These are phyloP conservation scores for Paracamarosporium sp. DNA, from an alignment of 2,329 filamentous ascomycete genomes.

Conservation along the genomic window DNA sequence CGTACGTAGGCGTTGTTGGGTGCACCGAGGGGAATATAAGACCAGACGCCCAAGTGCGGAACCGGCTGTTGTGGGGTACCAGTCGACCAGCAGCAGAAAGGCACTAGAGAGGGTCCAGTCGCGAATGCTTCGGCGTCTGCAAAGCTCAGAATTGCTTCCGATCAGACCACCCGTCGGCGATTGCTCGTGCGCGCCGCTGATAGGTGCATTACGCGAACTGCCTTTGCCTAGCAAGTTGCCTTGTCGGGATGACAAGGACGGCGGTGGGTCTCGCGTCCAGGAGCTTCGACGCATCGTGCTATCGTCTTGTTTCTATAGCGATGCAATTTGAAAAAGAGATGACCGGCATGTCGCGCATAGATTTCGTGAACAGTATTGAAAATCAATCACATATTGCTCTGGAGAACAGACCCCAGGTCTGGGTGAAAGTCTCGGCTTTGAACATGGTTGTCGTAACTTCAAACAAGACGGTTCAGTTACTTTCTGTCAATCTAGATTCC, in stretches of 20 bases:
- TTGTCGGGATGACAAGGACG: background rate
- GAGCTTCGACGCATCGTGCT: no score
- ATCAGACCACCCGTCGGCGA: slow-evolving; percentile 12
- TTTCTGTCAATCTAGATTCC: no score
- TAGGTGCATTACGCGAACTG: background rate
- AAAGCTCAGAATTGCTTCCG: slow-evolving; percentile 22
- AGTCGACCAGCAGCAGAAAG: background rate
- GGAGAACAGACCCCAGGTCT: no score
- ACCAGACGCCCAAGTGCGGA: slow-evolving; percentile 3
- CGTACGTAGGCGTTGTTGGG: slow-evolving; percentile 1
- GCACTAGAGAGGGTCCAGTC: background rate
- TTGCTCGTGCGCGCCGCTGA: background rate
- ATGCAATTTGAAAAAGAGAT: no score
- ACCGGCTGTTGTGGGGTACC: slow-evolving; percentile 12
- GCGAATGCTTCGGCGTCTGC: slow-evolving; percentile 16
- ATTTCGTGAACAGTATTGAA: no score
- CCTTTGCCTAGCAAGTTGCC: background rate
- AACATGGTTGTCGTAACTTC: no score
- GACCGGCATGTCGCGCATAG: no score
- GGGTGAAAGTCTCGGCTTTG: no score
- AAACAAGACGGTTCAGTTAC: no score
- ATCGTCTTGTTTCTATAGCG: no score
- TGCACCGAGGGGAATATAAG: slow-evolving; percentile 3
- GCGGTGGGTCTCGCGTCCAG: background rate
- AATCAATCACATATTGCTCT: no score